Percentiles rank a stretch among this genome's conserved stretches.
phyloP scores from a whole-genome alignment of 352 stramenopile species.

The Globisporangium alternatum region DNA sequence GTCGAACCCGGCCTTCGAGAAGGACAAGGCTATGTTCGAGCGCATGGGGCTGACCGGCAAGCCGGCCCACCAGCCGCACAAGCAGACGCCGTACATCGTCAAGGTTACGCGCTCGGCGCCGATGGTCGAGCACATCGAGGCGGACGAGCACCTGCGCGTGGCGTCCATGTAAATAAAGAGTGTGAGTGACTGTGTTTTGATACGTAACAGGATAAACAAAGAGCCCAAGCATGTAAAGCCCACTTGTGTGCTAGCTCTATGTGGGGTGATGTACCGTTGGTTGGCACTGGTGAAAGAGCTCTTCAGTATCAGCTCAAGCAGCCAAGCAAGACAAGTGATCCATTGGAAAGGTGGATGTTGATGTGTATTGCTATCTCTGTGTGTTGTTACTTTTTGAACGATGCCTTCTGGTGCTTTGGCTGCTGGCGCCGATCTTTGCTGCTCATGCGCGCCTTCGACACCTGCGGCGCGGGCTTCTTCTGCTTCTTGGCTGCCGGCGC shows the following conservation, averaged over 20 bases:
- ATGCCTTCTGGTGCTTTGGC: conserved; percentile 11
- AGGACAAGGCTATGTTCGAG: conserved; percentile 93
- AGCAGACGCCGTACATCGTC: conserved; percentile 78
- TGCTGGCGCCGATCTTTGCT: conserved; percentile 21
- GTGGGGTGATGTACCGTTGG: not conserved
- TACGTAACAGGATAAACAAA: conserved; percentile 1
- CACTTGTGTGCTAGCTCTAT: not conserved
- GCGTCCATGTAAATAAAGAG: conserved; percentile 26
- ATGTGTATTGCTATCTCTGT: conserved; percentile 6
- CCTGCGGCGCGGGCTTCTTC: conserved; percentile 16
- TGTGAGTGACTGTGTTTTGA: not conserved
- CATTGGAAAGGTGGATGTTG: not conserved
- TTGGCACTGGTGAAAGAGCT: not conserved
- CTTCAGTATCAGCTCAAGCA: not conserved
- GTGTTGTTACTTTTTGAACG: conserved; percentile 13
- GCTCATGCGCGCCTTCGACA: conserved; percentile 16
- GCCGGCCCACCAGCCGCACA: conserved; percentile 91
- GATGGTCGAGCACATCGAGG: conserved; percentile 24
- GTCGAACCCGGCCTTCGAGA: conserved; percentile 95
- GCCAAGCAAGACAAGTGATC: not conserved
- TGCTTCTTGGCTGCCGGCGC: conserved; percentile 9
- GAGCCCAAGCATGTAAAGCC: not conserved
- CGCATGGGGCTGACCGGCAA: conserved; percentile 95
- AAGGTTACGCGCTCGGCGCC: conserved; percentile 72
- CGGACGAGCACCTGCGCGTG: conserved; percentile 14